Percentiles rank a stretch among this genome's conserved stretches.
phyloP scores from a whole-genome alignment of 139 green algal genomes.

The Coelastrella sp. region DNA sequence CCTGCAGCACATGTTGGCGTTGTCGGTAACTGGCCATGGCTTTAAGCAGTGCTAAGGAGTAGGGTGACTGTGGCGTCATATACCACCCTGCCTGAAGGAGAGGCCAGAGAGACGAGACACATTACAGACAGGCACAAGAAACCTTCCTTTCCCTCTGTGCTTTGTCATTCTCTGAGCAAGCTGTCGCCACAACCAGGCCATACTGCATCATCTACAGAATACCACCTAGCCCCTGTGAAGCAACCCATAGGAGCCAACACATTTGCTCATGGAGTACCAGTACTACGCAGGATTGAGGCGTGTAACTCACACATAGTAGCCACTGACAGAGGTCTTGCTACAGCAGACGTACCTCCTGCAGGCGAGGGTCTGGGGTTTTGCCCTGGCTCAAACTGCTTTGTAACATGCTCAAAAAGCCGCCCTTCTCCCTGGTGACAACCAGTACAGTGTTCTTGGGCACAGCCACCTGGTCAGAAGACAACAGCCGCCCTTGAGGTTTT shows the following conservation, averaged over 20 bases:
- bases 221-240: too few species aligned
- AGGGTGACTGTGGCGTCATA: neutral
- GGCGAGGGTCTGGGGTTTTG: slow-evolving; percentile 47
- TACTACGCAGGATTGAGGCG: too few species aligned
- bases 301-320: too few species aligned
- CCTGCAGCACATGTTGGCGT: slow-evolving; percentile 21
- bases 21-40: neutral
- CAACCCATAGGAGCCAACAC: too few species aligned
- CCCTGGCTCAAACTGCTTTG: slow-evolving; percentile 61
- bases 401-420: slow-evolving; percentile 85
- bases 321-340: too few species aligned
- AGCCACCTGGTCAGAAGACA: slow-evolving; percentile 47
- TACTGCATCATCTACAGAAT: too few species aligned
- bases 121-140: too few species aligned
- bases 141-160: too few species aligned
- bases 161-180: too few species aligned
- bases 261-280: too few species aligned
- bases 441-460: slow-evolving; percentile 89
- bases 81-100: neutral
- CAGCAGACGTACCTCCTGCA: slow-evolving; percentile 56
- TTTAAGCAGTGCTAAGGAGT: neutral
- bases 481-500: neutral
- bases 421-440: slow-evolving; percentile 82
- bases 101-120: too few species aligned
- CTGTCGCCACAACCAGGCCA: too few species aligned